phyloP scores from a whole-genome alignment of 2,329 filamentous ascomycete species.

The Chrysoporthe puriensis region DNA sequence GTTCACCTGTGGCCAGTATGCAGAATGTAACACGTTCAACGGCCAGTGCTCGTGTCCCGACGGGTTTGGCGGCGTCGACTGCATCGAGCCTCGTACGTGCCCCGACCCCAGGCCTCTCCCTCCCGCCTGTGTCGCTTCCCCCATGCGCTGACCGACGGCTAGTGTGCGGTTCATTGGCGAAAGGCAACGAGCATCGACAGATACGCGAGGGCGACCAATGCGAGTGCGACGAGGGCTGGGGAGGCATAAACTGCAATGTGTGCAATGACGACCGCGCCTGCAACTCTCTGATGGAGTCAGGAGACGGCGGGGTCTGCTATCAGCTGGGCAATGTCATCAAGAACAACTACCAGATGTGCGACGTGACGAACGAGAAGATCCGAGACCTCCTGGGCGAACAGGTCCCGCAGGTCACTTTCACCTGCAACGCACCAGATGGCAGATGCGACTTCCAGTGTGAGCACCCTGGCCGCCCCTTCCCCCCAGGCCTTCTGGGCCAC shows the following conservation, averaged over 20 bases:
- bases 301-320: conserved; percentile 86
- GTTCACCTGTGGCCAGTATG: conserved; percentile 89
- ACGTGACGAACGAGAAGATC: conserved; percentile 96
- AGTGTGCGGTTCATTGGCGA: conserved; percentile 86
- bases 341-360: conserved; percentile 96
- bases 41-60: conserved; percentile 92
- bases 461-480: conserved; percentile 38
- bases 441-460: conserved; percentile 96
- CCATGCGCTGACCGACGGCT: conserved; percentile 26
- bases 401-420: conserved; percentile 92
- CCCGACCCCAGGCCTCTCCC: not conserved
- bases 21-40: conserved; percentile 84
- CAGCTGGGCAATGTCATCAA: conserved; percentile 87
- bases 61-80: conserved; percentile 94
- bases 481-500: not conserved
- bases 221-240: conserved; percentile 91
- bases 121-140: not conserved
- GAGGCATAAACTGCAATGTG: conserved; percentile 97
- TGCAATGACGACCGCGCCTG: conserved; percentile 85
- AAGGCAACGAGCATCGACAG: conserved; percentile 73
- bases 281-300: conserved; percentile 82
- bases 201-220: conserved; percentile 74
- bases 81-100: conserved; percentile 72
- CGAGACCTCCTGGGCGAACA: conserved; percentile 81
- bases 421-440: conserved; percentile 73